phyloP scores from a whole-genome alignment of 768 basidiomycete genomes.

The Leccinum ochraceum region DNA sequence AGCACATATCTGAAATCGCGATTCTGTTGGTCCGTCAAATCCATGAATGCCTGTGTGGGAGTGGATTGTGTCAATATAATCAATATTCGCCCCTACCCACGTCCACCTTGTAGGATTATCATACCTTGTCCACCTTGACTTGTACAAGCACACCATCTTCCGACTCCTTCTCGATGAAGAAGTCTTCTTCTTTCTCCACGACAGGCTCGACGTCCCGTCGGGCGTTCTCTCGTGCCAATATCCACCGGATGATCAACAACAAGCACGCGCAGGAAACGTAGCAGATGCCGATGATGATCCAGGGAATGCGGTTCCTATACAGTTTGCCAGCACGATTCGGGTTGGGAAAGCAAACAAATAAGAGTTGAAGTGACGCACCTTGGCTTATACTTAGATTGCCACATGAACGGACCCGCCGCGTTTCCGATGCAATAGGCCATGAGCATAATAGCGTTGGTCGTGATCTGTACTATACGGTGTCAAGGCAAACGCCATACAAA shows the following conservation, averaged over 20 bases:
- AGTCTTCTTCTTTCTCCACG: slow-evolving; percentile 56
- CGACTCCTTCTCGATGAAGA: slow-evolving; percentile 55
- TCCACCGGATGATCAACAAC: slow-evolving; percentile 33
- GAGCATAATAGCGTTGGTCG: slow-evolving; percentile 69
- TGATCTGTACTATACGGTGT: slow-evolving; percentile 15
- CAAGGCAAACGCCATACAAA: neutral
- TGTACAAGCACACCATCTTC: slow-evolving; percentile 53
- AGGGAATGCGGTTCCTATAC: slow-evolving; percentile 67
- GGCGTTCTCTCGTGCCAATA: slow-evolving; percentile 62
- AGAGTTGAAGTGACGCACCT: slow-evolving; percentile 38
- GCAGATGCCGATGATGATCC: slow-evolving; percentile 40
- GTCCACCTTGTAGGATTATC: neutral
- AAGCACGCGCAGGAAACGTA: slow-evolving; percentile 44
- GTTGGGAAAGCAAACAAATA: neutral
- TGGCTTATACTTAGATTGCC: slow-evolving; percentile 42
- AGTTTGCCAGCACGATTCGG: neutral
- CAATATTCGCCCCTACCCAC: neutral
- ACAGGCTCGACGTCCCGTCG: slow-evolving; percentile 61
- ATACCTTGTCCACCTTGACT: slow-evolving; percentile 65
- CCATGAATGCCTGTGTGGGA: slow-evolving; percentile 58
- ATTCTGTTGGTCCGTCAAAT: slow-evolving; percentile 73
- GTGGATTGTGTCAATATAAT: neutral
- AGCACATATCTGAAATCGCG: slow-evolving; percentile 73
- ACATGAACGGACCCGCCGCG: slow-evolving; percentile 75
- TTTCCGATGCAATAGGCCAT: slow-evolving; percentile 70